Conservation (phyloP, 2,329 filamentous ascomycete species). For the Emergomyces pasteurianus region DNA sequence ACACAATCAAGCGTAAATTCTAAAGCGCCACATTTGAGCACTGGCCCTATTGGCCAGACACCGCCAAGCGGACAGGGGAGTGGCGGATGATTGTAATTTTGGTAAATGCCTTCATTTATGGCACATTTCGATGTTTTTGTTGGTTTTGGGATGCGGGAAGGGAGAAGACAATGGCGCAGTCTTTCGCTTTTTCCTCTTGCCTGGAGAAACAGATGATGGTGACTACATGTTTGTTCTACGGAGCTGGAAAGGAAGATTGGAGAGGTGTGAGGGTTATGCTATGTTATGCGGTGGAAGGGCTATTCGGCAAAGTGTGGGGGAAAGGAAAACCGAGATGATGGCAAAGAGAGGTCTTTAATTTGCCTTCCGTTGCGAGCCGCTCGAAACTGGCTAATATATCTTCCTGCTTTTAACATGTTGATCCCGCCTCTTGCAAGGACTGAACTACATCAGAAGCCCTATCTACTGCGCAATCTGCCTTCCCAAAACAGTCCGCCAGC, state of each 20-base stretch:
- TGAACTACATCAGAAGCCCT: background rate
- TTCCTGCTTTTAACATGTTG: background rate
- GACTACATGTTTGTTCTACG: background rate
- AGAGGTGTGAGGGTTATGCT: background rate
- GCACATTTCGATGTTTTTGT: background rate
- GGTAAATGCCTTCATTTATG: background rate
- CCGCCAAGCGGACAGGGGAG: constrained; percentile 36
- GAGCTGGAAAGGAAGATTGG: background rate
- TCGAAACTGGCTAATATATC: background rate
- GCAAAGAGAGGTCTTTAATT: background rate
- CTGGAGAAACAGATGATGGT: too few relatives aligned
- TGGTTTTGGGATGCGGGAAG: background rate
- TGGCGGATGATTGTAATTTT: constrained; percentile 25
- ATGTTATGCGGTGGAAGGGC: background rate
- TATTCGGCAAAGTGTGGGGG: background rate
- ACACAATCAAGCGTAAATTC: background rate
- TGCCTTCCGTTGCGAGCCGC: background rate
- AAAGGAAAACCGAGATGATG: background rate
- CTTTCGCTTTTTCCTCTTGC: background rate
- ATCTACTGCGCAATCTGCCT: background rate
- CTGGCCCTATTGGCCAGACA: constrained; percentile 29
- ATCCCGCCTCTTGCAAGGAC: background rate
- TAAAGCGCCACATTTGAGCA: background rate
- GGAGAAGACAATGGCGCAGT: background rate
- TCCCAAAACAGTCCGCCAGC: background rate